Conservation (phyloP, 1,284 basidiomycete genomes). For the Papiliotrema nemorosa region DNA sequence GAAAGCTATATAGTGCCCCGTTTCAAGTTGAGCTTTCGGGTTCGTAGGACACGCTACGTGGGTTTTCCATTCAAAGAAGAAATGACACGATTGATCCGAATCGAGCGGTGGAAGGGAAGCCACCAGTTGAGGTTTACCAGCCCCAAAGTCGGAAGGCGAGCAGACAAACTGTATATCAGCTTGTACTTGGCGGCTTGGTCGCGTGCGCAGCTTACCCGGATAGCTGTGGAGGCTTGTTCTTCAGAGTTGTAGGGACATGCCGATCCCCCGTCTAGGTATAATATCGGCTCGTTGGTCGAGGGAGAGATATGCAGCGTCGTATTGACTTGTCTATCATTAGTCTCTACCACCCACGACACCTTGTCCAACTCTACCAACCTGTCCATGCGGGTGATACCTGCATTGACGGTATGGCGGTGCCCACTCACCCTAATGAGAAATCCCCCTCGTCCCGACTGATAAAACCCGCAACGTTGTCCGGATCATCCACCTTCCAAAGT, state of each 20-base stretch:
- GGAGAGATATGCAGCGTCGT: constrained; percentile 35
- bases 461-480: constrained; percentile 40
- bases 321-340: constrained; percentile 20
- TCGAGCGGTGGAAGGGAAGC: constrained; percentile 39
- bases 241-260: constrained; percentile 34
- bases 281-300: constrained; percentile 36
- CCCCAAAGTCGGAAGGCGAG: constrained; percentile 36
- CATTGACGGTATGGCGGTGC: no score
- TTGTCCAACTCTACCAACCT: background rate
- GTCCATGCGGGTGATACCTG: background rate
- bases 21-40: constrained; percentile 26
- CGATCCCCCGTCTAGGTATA: constrained; percentile 37
- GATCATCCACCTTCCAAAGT: constrained; percentile 41
- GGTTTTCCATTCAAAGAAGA: constrained; percentile 49
- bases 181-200: background rate
- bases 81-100: constrained; percentile 39
- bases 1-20: constrained; percentile 36
- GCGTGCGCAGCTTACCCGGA: constrained; percentile 27
- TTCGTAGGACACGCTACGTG: constrained; percentile 48
- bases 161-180: constrained; percentile 38
- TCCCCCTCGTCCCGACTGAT: constrained; percentile 31
- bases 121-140: constrained; percentile 39
- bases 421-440: constrained; percentile 42
- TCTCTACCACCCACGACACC: background rate
- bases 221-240: constrained; percentile 34